phyloP scores from a whole-genome alignment of 768 basidiomycete species.

The Phlebiopsis gigantea region DNA sequence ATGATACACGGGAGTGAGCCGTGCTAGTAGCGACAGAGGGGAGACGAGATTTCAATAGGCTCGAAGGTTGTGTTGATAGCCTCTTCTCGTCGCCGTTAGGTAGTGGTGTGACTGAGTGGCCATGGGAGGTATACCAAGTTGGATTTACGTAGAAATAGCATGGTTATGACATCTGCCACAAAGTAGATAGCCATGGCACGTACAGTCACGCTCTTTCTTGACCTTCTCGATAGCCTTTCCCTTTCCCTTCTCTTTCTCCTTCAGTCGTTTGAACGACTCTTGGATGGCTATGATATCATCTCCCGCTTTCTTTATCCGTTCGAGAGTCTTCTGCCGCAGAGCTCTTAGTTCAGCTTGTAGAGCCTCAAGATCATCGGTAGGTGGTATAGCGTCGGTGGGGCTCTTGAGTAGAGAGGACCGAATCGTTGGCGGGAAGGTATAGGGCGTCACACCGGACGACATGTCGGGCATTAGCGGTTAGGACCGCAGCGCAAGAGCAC shows the following conservation, averaged over 20 bases:
- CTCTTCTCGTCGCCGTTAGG: slow-evolving; percentile 43
- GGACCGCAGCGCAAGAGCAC: neutral
- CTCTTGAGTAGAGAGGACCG: slow-evolving; percentile 60
- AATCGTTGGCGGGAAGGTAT: slow-evolving; percentile 40
- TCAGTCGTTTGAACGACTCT: slow-evolving; percentile 71
- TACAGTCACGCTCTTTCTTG: slow-evolving; percentile 73
- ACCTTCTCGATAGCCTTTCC: slow-evolving; percentile 63
- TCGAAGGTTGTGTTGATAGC: slow-evolving; percentile 24
- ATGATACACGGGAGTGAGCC: slow-evolving; percentile 41
- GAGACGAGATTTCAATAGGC: slow-evolving; percentile 41
- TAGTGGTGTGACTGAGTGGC: slow-evolving; percentile 38
- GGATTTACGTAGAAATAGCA: neutral
- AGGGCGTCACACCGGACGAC: slow-evolving; percentile 57
- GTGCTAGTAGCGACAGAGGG: slow-evolving; percentile 41
- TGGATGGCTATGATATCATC: slow-evolving; percentile 72
- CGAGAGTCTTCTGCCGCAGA: slow-evolving; percentile 48
- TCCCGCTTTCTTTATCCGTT: slow-evolving; percentile 67
- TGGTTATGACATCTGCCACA: neutral
- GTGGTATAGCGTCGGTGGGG: slow-evolving; percentile 60
- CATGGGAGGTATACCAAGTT: neutral
- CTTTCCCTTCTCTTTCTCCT: slow-evolving; percentile 73
- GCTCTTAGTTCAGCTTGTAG: slow-evolving; percentile 57
- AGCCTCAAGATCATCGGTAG: slow-evolving; percentile 64
- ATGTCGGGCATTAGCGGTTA: slow-evolving; percentile 31
- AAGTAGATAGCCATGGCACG: slow-evolving; percentile 29